Evolutionary conservation across 306 rosid genomes (phyloP).

Genomic region (Begonia fuchsioides): DNA sequence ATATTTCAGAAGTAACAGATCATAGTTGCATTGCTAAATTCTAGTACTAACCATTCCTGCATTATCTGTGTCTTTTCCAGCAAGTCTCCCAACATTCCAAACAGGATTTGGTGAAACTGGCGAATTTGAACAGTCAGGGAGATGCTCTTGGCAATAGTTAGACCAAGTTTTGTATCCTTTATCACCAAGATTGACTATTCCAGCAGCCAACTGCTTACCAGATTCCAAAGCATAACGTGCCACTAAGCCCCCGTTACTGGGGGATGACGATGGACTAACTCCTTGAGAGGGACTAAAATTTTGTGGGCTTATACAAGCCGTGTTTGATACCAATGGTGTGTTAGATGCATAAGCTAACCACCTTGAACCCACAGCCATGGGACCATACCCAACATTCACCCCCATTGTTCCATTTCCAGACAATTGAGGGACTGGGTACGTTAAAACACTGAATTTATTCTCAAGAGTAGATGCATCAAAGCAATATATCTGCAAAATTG

Average conservation of each 20-base stretch:
- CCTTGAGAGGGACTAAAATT: conserved; percentile 67
- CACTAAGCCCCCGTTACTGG: conserved; percentile 69
- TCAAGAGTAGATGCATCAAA: conserved; percentile 90
- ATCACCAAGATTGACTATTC: conserved; percentile 75
- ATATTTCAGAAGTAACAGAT: too few species aligned
- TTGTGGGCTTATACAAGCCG: conserved; percentile 78
- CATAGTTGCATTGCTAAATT: neutral
- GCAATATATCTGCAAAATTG: conserved; percentile 71
- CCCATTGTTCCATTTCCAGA: conserved; percentile 78
- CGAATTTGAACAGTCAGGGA: conserved; percentile 86
- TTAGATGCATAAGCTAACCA: conserved; percentile 93
- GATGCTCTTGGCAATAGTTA: conserved; percentile 76
- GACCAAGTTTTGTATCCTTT: conserved; percentile 89
- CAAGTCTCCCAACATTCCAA: conserved; percentile 65
- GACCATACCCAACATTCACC: conserved; percentile 89
- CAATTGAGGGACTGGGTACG: conserved; percentile 88
- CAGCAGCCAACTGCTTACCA: conserved; percentile 86
- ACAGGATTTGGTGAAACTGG: conserved; percentile 69
- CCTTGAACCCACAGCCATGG: conserved; percentile 91
- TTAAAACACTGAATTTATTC: conserved; percentile 86
- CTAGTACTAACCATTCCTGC: conserved; percentile 63
- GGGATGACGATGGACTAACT: conserved; percentile 91
- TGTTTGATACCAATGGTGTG: conserved; percentile 55
- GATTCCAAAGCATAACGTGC: conserved; percentile 99
- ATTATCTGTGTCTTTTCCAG: conserved; percentile 51